Percentiles rank a stretch among this genome's conserved stretches.
Evolutionary conservation across 106 monocot genomes (phyloP).

Genomic region (Phalaenopsis equestris): DNA sequence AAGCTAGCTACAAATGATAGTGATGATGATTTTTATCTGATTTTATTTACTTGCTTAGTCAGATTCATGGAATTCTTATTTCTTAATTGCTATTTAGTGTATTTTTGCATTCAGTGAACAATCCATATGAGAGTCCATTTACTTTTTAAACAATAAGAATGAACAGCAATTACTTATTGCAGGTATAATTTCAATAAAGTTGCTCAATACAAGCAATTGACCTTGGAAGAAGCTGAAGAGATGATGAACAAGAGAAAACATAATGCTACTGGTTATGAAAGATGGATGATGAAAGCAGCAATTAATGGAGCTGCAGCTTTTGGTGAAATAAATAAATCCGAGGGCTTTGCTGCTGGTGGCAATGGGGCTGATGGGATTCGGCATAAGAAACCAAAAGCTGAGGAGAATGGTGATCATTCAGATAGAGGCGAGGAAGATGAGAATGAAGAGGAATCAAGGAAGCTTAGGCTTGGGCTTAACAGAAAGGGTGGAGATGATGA

Average conservation of each 20-base stretch:
- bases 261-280: constrained; percentile 92
- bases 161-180: constrained; percentile 2
- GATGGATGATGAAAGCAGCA: constrained; percentile 99
- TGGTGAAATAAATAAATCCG: constrained; percentile 59
- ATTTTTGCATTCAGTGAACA: background rate
- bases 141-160: background rate
- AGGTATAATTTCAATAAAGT: constrained; percentile 99
- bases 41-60: background rate
- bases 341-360: constrained; percentile 15
- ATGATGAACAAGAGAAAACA: constrained; percentile 90
- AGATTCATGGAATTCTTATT: background rate
- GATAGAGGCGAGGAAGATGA: constrained; percentile 78
- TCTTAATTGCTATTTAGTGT: background rate
- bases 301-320: constrained; percentile 92
- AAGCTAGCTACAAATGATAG: background rate
- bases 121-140: background rate
- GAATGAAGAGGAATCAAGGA: constrained; percentile 65
- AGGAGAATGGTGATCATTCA: constrained; percentile 57
- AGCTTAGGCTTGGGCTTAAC: constrained; percentile 48
- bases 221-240: constrained; percentile 97
- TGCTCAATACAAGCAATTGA: constrained; percentile 98
- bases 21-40: background rate
- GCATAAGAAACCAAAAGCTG: constrained; percentile 60
- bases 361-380: constrained; percentile 30
- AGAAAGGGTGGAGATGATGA: constrained; percentile 77